Evolutionary conservation across 1,284 basidiomycete species (phyloP), one percentile per base, ranked within the genome.

Genomic region (Heterobasidion parviporum): DNA sequence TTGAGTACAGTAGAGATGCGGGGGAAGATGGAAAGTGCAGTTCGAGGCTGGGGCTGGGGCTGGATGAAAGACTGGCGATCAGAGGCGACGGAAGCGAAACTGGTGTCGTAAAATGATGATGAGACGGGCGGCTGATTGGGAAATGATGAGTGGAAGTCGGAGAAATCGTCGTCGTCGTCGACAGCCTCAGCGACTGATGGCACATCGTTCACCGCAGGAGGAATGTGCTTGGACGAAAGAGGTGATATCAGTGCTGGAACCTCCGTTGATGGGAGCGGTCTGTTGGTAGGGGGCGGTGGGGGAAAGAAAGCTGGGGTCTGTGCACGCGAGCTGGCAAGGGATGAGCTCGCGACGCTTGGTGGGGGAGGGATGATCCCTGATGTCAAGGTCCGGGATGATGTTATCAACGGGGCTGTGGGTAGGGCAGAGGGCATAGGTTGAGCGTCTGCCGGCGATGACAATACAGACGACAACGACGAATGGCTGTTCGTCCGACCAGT

Each of bases 81-180:
- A 52, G 52, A 16, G 45, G 36, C 10, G 56, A 49, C 10, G 47
- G 51, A 36, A 53, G 52, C 52, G 58, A 50, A 50, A 38, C 26
- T 53, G 56, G 50, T 32, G 55, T 57, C 43, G 54, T 53, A 15
- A 20, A 57, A 26, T 26, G 4, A 26, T 26, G 26, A 26, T 4
- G 26, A 56, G 53, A 56, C 53, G 33, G 16, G 10, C 26, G 56
- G 43, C 10, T 52, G 49, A 41, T 10, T n/a, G 10, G 38, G 38
- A 16, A 57, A 52, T 35, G 62, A 58, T 12, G 64, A 65, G 38
- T 62, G 64, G 62, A 71, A 71, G 54, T 68, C 68, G 2, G 68
- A 62, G 53, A 70, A 70, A 36, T 68, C 67, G 52, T 47, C 51
- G n/a, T 49, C 51, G n/a, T 49, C 45, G 34, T 53, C 53, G 35